These are phyloP conservation scores for Hypoxylon sp. DNA, from an alignment of 2,329 filamentous ascomycete genomes.

Conservation along the genomic window DNA sequence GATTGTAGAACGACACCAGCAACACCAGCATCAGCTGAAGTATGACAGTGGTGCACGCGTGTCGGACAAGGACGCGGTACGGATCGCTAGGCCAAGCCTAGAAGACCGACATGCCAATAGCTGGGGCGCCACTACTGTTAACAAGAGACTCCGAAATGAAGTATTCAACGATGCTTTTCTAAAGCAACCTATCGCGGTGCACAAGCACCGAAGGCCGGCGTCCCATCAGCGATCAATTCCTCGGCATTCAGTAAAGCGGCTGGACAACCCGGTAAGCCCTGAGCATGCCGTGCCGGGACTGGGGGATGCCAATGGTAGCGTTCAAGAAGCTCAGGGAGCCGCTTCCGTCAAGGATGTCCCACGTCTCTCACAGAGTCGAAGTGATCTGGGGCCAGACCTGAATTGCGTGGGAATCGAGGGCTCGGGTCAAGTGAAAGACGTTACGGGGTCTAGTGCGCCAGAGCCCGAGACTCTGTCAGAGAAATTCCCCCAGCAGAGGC, in stretches of 20 bases:
- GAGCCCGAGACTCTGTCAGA: slow-evolving; percentile 64
- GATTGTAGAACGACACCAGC: slow-evolving; percentile 39
- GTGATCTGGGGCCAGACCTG: slow-evolving; percentile 45
- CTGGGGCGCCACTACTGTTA: slow-evolving; percentile 93
- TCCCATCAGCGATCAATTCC: slow-evolving; percentile 70
- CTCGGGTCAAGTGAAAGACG: slow-evolving; percentile 56
- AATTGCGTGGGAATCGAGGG: slow-evolving; percentile 47
- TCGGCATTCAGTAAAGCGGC: slow-evolving; percentile 55
- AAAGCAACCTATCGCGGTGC: slow-evolving; percentile 81
- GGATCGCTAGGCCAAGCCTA: slow-evolving; percentile 51
- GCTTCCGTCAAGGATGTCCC: slow-evolving; percentile 40
- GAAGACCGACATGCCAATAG: slow-evolving; percentile 67
- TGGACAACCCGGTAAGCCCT: slow-evolving; percentile 55
- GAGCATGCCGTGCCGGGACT: slow-evolving; percentile 42
- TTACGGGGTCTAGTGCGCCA: slow-evolving; percentile 70
- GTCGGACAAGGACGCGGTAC: slow-evolving; percentile 18
- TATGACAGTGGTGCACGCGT: slow-evolving; percentile 28
- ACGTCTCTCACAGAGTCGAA: slow-evolving; percentile 45
- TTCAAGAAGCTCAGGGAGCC: slow-evolving; percentile 10
- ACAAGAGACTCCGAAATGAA: slow-evolving; percentile 85
- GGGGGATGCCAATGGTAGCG: slow-evolving; percentile 13
- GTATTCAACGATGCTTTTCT: slow-evolving; percentile 92
- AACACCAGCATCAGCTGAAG: too few species aligned
- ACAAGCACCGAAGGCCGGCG: slow-evolving; percentile 73
- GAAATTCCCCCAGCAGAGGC: slow-evolving; percentile 53